These are phyloP conservation scores for Aspergillus oerlinghausenensis DNA, from an alignment of 2,329 filamentous ascomycete species.

Conservation along the genomic window DNA sequence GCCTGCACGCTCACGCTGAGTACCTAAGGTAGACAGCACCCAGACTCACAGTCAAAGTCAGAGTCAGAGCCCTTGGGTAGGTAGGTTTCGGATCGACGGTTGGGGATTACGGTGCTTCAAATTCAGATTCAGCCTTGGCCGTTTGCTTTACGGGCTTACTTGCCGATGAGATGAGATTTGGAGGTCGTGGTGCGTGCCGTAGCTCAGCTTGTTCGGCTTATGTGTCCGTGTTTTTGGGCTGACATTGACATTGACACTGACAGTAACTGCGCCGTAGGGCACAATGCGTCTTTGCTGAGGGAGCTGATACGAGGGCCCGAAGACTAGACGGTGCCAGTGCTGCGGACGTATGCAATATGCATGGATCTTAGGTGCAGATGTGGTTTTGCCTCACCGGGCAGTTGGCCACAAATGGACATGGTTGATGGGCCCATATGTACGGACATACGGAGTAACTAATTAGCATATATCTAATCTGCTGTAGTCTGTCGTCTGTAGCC, in stretches of 20 bases:
- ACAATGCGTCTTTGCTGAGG: too few species aligned
- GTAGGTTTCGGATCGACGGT: background rate
- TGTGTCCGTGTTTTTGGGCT: background rate
- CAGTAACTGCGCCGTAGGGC: background rate
- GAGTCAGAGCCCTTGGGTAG: too few species aligned
- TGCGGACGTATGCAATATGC: background rate
- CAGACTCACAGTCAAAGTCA: too few species aligned
- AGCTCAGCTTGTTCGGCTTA: background rate
- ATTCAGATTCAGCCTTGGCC: background rate
- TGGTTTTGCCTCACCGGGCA: background rate
- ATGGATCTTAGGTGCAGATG: background rate
- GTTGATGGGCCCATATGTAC: background rate
- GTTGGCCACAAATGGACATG: background rate
- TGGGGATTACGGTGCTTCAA: background rate
- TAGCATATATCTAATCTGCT: too few species aligned
- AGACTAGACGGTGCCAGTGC: background rate
- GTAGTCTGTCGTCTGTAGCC: background rate
- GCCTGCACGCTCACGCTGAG: too few species aligned
- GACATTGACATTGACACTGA: background rate
- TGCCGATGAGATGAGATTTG: background rate
- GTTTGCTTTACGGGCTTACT: background rate
- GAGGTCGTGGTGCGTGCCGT: background rate
- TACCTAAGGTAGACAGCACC: too few species aligned
- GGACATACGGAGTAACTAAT: background rate
- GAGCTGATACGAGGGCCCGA: background rate